Evolutionary conservation across 805 yeast species (phyloP), one percentile per base, ranked within the genome.

Genomic region (Candida koratica): DNA sequence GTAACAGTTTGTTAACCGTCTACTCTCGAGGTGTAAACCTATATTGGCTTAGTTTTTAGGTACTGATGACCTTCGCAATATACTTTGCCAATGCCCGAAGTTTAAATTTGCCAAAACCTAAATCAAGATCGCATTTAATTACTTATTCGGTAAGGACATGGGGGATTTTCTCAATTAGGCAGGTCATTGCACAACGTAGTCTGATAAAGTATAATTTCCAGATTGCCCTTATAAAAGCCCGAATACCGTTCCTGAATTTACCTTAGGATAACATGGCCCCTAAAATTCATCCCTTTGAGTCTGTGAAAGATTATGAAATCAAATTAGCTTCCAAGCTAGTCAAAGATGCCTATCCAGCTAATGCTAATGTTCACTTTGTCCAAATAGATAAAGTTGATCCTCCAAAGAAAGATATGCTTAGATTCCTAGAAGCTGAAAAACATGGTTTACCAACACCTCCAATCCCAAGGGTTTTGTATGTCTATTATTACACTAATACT

Each of bases 341-440:
- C 59, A 80, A 79, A 61, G 81, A 75, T 53, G 52, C 72, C 36
- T 60, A 73, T 52, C 69, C 76, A 13, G 74, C 74, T 20, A 51
- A 61, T 12, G 75, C 69, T 32, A 62, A 67, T 46, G 75, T 80
- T 36, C 84, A 79, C 56, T 81, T 81, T 56, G 69, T 74, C 34
- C 84, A 77, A 55, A 61, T 79, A 42, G 89, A 82, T 54, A 71
- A 79, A 55, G 48, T 74, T 31, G 94, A 84, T 53, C 95, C 95
- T 22, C 89, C 94, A 42, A 84, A 84, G 71, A 64, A 72, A 48
- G 78, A 72, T 43, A 79, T 84, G 81, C 52, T 77, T 44, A 74
- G 69, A 49, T 84, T 70, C 59, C 64, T 84, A 44, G 81, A 78
- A 41, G 80, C 84, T 37, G 87, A 82, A 63, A 76, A 72, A 48